Evolutionary conservation across 2,329 filamentous ascomycete species (phyloP).

Genomic region (Mycosphaerella sp.): DNA sequence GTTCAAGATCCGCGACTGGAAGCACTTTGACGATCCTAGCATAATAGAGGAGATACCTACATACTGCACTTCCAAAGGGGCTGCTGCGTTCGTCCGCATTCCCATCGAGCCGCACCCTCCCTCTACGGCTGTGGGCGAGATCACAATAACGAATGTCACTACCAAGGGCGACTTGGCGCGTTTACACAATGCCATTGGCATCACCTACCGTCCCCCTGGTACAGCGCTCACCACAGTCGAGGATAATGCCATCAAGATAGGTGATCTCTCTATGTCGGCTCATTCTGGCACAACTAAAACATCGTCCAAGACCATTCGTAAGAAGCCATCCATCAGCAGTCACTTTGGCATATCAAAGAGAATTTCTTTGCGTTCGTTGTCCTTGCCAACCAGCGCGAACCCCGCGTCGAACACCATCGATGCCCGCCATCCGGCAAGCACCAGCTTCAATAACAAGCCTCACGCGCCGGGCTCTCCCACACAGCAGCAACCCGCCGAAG

Average conservation of each 20-base stretch:
- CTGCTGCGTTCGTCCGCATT: conserved; percentile 42
- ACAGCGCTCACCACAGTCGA: conserved; percentile 33
- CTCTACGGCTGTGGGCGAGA: conserved; percentile 54
- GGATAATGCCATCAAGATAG: conserved; percentile 35
- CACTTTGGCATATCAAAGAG: conserved; percentile 8
- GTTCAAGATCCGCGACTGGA: conserved; percentile 60
- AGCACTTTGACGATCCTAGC: conserved; percentile 53
- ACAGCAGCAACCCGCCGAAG: conserved; percentile 17
- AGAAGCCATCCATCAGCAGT: conserved; percentile 9
- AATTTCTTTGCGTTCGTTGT: not conserved
- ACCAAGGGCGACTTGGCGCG: conserved; percentile 55
- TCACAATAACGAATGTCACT: conserved; percentile 62
- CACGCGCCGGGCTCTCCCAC: conserved; percentile 2
- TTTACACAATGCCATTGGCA: conserved; percentile 61
- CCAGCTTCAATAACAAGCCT: conserved; percentile 4
- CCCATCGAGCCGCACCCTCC: conserved; percentile 49
- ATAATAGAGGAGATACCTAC: conserved; percentile 39
- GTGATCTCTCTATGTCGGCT: conserved; percentile 31
- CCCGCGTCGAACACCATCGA: not conserved
- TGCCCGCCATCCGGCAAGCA: conserved; percentile 3
- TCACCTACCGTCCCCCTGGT: conserved; percentile 61
- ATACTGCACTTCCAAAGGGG: conserved; percentile 37
- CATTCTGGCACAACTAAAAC: not conserved
- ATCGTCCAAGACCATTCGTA: conserved; percentile 4
- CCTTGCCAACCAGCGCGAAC: not conserved